Evolutionary conservation across 805 yeast species (phyloP), one percentile per base, ranked within the genome.

Genomic region (Hanseniaspora guilliermondii): DNA sequence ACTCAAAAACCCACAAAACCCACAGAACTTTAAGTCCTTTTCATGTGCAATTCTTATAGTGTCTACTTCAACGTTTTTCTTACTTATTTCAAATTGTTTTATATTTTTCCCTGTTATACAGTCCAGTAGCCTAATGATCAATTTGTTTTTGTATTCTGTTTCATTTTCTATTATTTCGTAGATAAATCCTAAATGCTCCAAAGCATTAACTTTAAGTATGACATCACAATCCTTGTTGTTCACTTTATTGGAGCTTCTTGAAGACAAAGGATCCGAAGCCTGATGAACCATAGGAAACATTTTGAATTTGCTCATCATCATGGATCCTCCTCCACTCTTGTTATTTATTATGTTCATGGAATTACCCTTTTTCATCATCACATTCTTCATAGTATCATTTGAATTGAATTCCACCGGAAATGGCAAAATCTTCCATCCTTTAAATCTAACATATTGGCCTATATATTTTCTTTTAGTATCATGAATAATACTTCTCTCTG

Each of bases 1-100:
- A 0, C 95, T 83, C 0, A 85, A 87, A 70, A 94, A 83, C 2
- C 96, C 96, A 71, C 96, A 87, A 67, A 87, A 87, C 46, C 84
- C 76, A 68, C 96, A 87, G 68, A 54, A 54, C 21, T 87, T 95
- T 0, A 87, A 80, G 6, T 95, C 94, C 60, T 83, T 87, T 42
- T 85, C 82, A 64, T 87, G 95, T 58, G 86, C 79, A 1, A 85
- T 93, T 55, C 74, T 71, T 58, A 87, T 75, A 0, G 83, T 22
- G 11, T 36, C 14, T n/a, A 52, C n/a, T 1, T 36, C 25, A 9
- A 52, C 55, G 37, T 44, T 17, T 8, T 44, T 52, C n/a, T 21
- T 44, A 4, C 19, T n/a, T 6, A 52, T 52, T 27, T 21, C 22
- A 37, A 44, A 44, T 6, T 19, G 16, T 21, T 44, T 52, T 6